Evolutionary conservation across 495 filamentous ascomycete genomes (phyloP), one percentile per base, ranked within the genome.

Genomic region (Podospora didyma): DNA sequence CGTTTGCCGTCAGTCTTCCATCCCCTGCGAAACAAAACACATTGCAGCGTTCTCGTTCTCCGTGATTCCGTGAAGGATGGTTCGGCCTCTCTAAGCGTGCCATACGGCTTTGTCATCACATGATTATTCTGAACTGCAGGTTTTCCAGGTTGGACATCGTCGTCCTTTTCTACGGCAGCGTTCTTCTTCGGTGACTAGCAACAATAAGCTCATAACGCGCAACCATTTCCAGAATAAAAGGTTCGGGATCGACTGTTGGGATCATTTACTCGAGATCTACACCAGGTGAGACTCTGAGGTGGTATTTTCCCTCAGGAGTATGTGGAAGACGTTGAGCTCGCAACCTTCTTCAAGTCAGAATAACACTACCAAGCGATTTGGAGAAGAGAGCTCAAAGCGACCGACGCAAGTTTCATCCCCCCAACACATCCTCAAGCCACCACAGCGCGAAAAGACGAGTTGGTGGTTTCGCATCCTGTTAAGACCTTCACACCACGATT

Each of bases 391-490:
- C 3, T 4, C 9, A 31, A 31, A 31, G 26, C 26, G 26, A 31
- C 26, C 56, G 55, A 55, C 61, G 52, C 26, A 44, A 54, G 63
- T 66, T 66, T 66, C 63, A 66, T 51, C 28, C 57, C 28, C 23
- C 28, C n/a, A n/a, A n/a, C n/a, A n/a, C n/a, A n/a, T n/a, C n/a
- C 46, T 52, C 53, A 66, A 54, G 28, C 53, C 53, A 55, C 45
- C 48, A 41, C 41, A 39, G 51, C 39, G 41, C 10, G 9, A 31
- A 31, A 31, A 31, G 3, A 9, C 3, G 26, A 46, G 37, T 24
- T 51, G 42, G 26, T 37, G 51, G 64, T 66, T 66, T 66, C 63
- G 63, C 51, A 63, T 59, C 48, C 26, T 48, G 57, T 60, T 48
- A 48, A 61, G 64, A 66, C 63, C 58, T 52, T 24, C 42, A 28